Evolutionary conservation across 345 rosid genomes (phyloP), one percentile per base, ranked within the genome.

Genomic region (Eucalyptus tenuipes): DNA sequence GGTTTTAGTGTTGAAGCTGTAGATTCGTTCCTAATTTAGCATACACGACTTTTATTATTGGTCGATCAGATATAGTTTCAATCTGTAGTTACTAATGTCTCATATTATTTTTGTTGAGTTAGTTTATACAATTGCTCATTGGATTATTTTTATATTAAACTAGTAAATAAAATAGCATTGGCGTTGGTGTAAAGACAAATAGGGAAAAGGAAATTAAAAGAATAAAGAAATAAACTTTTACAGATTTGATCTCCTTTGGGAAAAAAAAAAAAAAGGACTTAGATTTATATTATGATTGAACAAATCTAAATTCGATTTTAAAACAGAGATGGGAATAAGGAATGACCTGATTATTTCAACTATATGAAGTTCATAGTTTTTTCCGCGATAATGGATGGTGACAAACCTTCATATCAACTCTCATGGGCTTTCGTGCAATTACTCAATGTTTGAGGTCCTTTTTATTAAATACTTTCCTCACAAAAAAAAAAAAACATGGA

Each of bases 11-110:
- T n/a, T 64, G 40, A n/a, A 64, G 40, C 40, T 2, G 17, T 64
- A 64, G 20, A n/a, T 15, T n/a, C 2, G 40, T 64, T 33, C 40
- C 20, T 64, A 15, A n/a, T n/a, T 61, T 64, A n/a, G 37, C 40
- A 15, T 15, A n/a, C 75, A 64, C 40, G 0, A 7, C 33, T 61
- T 61, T 61, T 29, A 29, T 61, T 61, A 61, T 61, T 13, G 1
- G 7, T 6, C 16, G 31, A 29, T 61, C 7, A 61, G 8, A 61
- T 61, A 29, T 0, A 64, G 17, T n/a, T 64, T 14, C 0, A 3
- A 64, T 64, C 0, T n/a, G 3, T 64, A 14, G 40, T 64, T 33
- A 33, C 2, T 33, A 0, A 33, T 1, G 25, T 33, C 2, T 2
- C 25, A 3, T 7, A 17, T 18, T 68, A 17, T 68, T 33, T 1